Evolutionary conservation across 176 grass and related monocot genomes (phyloP).

Genomic region (Thalia dealbata): DNA sequence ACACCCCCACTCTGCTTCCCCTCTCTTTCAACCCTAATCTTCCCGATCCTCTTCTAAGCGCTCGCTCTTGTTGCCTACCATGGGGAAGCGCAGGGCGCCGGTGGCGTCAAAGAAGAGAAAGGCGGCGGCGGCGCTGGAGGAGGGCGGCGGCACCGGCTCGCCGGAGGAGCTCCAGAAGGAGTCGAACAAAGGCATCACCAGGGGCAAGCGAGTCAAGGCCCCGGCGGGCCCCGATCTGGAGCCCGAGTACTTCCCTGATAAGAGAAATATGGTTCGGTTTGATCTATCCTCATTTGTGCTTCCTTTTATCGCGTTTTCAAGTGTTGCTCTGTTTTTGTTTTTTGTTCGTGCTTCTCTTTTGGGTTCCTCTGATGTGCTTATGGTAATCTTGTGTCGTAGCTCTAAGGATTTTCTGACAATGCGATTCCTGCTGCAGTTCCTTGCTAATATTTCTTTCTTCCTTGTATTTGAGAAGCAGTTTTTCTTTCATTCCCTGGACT

Average conservation of each 20-base stretch:
- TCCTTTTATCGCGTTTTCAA: too few species aligned
- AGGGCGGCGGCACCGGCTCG: not conserved
- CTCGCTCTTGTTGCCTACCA: not conserved
- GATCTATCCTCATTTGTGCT: not conserved
- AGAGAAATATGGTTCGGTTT: slow-evolving; percentile 42
- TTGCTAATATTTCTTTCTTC: too few species aligned
- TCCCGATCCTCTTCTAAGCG: not conserved
- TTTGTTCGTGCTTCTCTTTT: too few species aligned
- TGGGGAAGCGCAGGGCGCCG: slow-evolving; percentile 1
- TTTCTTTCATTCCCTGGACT: not conserved
- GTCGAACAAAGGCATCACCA: slow-evolving; percentile 4
- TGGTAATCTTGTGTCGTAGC: too few species aligned
- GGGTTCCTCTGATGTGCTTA: too few species aligned
- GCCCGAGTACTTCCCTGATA: slow-evolving; percentile 45
- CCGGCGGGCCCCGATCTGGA: slow-evolving; percentile 34
- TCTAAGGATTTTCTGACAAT: too few species aligned
- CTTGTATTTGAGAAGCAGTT: not conserved
- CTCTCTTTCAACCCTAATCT: not conserved
- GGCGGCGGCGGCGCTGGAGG: slow-evolving; percentile 12
- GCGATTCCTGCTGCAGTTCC: too few species aligned
- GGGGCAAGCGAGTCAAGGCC: slow-evolving; percentile 28
- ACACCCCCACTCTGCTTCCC: not conserved
- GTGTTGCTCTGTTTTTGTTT: not conserved
- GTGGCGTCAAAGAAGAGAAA: slow-evolving; percentile 22
- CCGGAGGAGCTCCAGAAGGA: slow-evolving; percentile 13